Evolutionary conservation across 2,329 filamentous ascomycete species (phyloP), one percentile per base, ranked within the genome.

Genomic region (Sarocladium kiliense): DNA sequence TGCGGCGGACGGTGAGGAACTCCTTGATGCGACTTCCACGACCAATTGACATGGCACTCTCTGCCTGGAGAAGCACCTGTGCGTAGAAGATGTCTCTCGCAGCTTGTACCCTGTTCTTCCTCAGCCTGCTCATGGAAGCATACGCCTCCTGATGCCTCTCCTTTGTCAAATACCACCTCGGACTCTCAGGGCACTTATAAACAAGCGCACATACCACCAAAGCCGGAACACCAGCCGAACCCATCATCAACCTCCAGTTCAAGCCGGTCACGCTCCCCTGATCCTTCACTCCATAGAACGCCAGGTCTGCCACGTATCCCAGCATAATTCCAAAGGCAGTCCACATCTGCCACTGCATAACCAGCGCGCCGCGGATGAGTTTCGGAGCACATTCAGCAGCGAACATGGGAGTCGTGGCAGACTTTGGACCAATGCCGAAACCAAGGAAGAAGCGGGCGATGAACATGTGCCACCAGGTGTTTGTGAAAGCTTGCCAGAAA

Each of bases 291-390:
- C 78, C 69, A 64, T 80, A 85, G 64, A 87, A 85, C 7, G 79
- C 81, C 26, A 87, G 71, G 62, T 85, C 82, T 47, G 77, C 81
- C 6, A 76, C 77, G 64, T 79, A 87, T 16, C 84, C 83, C 3
- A 80, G n/a, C 71, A 81, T 76, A 58, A 82, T 81, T 3, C 78
- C 77, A 50, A 81, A 80, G 1, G 75, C 74, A 0, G 74, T 77
- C 74, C 74, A 77, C 68, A 76, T 70, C 53, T 59, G 68, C 57
- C 81, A 59, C 58, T 58, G 32, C 21, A 42, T 53, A n/a, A 39
- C 32, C 39, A 56, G 56, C 19, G 44, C 54, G 49, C 54, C 50
- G 26, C 42, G 56, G 47, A 47, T 55, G 54, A 27, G 45, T 27
- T 26, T 36, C 21, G 39, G 47, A 19, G 37, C 54, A 50, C 56